Conservation (phyloP, 169 alveolate genomes). For the Perkinsus marinus region DNA sequence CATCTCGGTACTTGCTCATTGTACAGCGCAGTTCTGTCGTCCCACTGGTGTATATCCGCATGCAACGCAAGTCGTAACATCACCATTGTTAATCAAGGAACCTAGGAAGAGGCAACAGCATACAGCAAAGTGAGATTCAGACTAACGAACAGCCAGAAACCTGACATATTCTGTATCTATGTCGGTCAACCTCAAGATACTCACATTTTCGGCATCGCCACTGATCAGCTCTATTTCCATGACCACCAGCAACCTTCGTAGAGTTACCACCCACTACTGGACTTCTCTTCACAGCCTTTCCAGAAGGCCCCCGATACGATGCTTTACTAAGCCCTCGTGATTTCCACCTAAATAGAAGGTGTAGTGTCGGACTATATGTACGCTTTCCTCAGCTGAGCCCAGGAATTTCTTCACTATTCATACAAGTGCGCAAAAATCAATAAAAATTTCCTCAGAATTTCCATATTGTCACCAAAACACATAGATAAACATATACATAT, state of each 20-base stretch:
- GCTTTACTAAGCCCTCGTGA: not conserved
- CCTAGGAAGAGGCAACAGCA: not conserved
- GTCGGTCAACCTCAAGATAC: not conserved
- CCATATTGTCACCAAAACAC: no score
- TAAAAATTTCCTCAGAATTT: no score
- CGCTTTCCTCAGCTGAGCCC: no score
- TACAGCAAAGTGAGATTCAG: not conserved
- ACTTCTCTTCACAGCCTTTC: not conserved
- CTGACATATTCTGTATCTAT: not conserved
- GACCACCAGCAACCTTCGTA: not conserved
- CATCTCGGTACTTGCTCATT: not conserved
- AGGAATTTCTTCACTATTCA: no score
- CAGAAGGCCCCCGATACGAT: not conserved
- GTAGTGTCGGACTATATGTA: no score
- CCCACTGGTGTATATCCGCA: not conserved
- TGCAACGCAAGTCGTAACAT: not conserved
- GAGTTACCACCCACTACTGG: not conserved
- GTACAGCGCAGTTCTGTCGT: not conserved
- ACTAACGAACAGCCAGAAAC: not conserved
- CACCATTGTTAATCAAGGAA: not conserved
- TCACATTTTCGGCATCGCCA: not conserved
- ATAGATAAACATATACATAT: not conserved
- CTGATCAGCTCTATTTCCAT: not conserved
- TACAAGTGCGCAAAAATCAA: no score
- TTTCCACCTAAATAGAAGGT: not conserved